Evolutionary conservation across 2,329 filamentous ascomycete genomes (phyloP).

Genomic region (Septoria petroselini): DNA sequence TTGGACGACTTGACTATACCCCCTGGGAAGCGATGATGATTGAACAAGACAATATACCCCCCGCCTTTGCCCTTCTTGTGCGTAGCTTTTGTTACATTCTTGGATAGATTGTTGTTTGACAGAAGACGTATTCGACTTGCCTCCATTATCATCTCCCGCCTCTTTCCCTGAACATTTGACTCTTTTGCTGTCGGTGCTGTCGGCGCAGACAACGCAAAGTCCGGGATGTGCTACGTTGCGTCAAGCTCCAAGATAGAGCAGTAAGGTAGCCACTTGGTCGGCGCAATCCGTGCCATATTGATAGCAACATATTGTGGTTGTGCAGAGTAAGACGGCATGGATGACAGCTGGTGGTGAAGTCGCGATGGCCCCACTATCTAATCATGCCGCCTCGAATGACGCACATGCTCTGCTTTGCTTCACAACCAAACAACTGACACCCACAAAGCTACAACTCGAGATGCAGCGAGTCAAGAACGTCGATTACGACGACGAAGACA

Average conservation of each 20-base stretch:
- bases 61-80: slow-evolving; percentile 20
- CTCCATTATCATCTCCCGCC: background rate
- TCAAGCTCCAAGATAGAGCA: background rate
- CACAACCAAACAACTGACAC: background rate
- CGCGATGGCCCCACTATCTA: background rate
- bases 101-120: slow-evolving; percentile 7
- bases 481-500: slow-evolving; percentile 51
- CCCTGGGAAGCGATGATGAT: slow-evolving; percentile 16
- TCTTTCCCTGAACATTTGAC: background rate
- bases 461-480: slow-evolving; percentile 49
- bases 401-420: background rate
- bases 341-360: too few species aligned
- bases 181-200: too few species aligned
- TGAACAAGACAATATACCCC: slow-evolving; percentile 16
- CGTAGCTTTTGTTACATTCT: slow-evolving; percentile 15
- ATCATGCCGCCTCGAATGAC: background rate
- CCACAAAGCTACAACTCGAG: slow-evolving; percentile 1
- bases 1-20: slow-evolving; percentile 10
- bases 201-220: too few species aligned
- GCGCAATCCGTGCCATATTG: too few species aligned
- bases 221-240: too few species aligned
- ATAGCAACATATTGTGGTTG: too few species aligned
- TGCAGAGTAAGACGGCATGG: too few species aligned
- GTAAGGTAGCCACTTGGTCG: background rate
- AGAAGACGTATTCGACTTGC: slow-evolving; percentile 1